Evolutionary conservation across 805 yeast genomes (phyloP).

Genomic region (Metschnikowia baotianmanensis): DNA sequence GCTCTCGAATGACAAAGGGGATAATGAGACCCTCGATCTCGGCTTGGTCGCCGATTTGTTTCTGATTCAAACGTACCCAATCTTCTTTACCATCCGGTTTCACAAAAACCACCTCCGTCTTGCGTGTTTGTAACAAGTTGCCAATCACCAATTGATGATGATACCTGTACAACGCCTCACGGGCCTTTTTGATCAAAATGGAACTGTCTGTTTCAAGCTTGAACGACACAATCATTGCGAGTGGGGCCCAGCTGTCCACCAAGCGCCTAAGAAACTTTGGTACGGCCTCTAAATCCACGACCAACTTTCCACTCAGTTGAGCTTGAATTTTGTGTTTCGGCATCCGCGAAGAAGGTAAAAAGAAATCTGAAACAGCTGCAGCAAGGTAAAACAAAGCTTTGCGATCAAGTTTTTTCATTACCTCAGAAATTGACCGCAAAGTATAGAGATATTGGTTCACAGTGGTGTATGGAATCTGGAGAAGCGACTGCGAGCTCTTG

Average conservation of each 20-base stretch:
- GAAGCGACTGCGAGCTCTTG: slow-evolving; percentile 48
- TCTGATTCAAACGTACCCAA: slow-evolving; percentile 53
- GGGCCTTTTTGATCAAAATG: slow-evolving; percentile 72
- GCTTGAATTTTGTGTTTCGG: slow-evolving; percentile 97
- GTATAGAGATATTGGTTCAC: slow-evolving; percentile 93
- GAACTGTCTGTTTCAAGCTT: slow-evolving; percentile 84
- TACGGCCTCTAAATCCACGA: slow-evolving; percentile 89
- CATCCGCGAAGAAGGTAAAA: slow-evolving; percentile 77
- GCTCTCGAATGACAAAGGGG: slow-evolving; percentile 69
- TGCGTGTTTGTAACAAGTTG: slow-evolving; percentile 84
- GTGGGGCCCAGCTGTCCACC: slow-evolving; percentile 93
- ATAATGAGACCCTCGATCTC: slow-evolving; percentile 81
- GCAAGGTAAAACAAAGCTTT: slow-evolving; percentile 82
- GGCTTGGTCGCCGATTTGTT: slow-evolving; percentile 36
- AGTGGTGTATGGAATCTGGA: slow-evolving; percentile 86
- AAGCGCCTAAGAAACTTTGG: slow-evolving; percentile 88
- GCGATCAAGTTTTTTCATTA: slow-evolving; percentile 52
- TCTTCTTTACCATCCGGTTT: slow-evolving; percentile 39
- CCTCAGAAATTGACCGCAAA: slow-evolving; percentile 60
- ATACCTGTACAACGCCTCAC: slow-evolving; percentile 76
- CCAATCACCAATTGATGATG: slow-evolving; percentile 95
- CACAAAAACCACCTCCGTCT: slow-evolving; percentile 84
- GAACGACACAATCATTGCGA: slow-evolving; percentile 91
- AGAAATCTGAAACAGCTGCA: slow-evolving; percentile 97
- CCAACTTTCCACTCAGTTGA: slow-evolving; percentile 70